Conservation (phyloP, 352 stramenopile species). For the Globisporangium mamillatum region DNA sequence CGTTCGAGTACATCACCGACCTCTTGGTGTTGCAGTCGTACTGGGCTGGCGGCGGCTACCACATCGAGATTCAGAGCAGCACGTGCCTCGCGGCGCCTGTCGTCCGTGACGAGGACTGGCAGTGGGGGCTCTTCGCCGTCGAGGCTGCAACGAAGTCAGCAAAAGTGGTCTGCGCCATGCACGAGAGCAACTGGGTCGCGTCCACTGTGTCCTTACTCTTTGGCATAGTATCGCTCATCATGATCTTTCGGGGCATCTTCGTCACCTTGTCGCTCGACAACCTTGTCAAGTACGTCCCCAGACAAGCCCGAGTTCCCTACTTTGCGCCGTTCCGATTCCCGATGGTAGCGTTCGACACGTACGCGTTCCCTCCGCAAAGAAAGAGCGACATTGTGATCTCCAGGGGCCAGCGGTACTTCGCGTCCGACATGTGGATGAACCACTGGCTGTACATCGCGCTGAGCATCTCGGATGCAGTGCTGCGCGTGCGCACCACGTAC, state of each 20-base stretch:
- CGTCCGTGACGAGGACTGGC: constrained; percentile 29
- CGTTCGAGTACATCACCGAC: constrained; percentile 56
- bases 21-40: constrained; percentile 49
- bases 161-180: constrained; percentile 37
- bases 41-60: constrained; percentile 46
- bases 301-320: constrained; percentile 23
- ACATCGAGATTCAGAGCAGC: constrained; percentile 53
- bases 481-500: constrained; percentile 44
- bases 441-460: constrained; percentile 65
- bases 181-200: constrained; percentile 37
- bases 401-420: constrained; percentile 42
- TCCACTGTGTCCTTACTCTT: constrained; percentile 35
- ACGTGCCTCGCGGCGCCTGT: constrained; percentile 35
- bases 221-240: constrained; percentile 36
- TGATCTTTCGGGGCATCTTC: constrained; percentile 43
- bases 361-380: constrained; percentile 30
- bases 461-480: constrained; percentile 44
- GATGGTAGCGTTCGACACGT: constrained; percentile 23
- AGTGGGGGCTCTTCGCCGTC: constrained; percentile 42
- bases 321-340: background rate
- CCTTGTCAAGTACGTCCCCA: constrained; percentile 39
- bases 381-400: constrained; percentile 33
- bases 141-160: constrained; percentile 33
- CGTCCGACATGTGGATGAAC: constrained; percentile 66
- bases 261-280: constrained; percentile 29